A percentile compares a stretch with the other conserved stretches of the same genome.
Evolutionary conservation across 306 rosid species (phyloP).

Genomic region (Begonia loranthoides): DNA sequence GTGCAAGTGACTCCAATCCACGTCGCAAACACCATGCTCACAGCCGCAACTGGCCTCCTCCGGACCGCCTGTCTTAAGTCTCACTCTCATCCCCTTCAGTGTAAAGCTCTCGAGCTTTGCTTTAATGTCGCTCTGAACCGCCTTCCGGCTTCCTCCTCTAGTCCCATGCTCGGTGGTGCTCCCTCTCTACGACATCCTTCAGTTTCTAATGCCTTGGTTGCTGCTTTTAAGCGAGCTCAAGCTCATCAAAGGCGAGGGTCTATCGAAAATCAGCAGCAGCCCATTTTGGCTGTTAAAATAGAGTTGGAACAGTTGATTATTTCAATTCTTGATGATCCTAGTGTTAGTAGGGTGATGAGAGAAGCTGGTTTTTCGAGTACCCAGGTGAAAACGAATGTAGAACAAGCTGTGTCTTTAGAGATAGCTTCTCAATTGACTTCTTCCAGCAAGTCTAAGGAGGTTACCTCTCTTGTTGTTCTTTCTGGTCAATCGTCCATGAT

Average conservation of each 20-base stretch:
- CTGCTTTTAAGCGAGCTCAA: conserved; percentile 12
- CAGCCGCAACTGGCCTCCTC: conserved; percentile 1
- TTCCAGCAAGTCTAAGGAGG: too few species aligned
- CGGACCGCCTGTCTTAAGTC: conserved; percentile 11
- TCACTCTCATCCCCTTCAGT: conserved; percentile 10
- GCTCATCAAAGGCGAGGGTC: conserved; percentile 10
- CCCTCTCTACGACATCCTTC: conserved; percentile 1
- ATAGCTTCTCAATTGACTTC: too few species aligned
- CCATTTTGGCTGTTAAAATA: conserved; percentile 5
- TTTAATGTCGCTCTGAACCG: conserved; percentile 16
- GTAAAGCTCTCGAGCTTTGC: conserved; percentile 13
- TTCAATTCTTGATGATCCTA: conserved; percentile 10
- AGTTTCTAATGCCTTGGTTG: conserved; percentile 11
- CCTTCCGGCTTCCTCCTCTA: conserved; percentile 1
- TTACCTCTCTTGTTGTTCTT: neutral
- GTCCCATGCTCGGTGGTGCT: conserved; percentile 2
- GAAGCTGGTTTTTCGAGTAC: conserved; percentile 14
- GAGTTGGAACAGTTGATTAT: conserved; percentile 11
- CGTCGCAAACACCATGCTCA: conserved; percentile 9
- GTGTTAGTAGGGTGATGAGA: conserved; percentile 13
- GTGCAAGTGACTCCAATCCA: conserved; percentile 13
- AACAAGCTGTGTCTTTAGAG: neutral
- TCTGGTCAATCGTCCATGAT: neutral
- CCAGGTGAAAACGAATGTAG: conserved; percentile 6
- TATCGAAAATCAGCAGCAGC: conserved; percentile 5